Conservation (phyloP, 192 early-diverging fungal genomes). For the Umbelopsis sp. region DNA sequence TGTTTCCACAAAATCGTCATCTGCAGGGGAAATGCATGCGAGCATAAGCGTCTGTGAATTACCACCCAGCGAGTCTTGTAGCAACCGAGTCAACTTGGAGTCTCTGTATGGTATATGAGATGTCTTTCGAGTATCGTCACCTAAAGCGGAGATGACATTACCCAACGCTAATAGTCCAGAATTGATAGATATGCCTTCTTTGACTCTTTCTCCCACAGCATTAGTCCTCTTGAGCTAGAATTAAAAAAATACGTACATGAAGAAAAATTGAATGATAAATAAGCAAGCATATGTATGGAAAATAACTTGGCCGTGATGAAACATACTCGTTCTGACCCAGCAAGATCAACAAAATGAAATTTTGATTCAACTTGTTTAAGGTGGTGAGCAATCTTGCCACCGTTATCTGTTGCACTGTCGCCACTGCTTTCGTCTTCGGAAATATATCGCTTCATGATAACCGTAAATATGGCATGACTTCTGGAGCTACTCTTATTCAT, state of each 20-base stretch:
- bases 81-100: constrained; percentile 94
- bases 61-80: constrained; percentile 96
- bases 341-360: constrained; percentile 98
- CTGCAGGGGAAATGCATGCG: constrained; percentile 89
- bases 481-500: constrained; percentile 94
- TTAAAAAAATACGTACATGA: neutral
- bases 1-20: constrained; percentile 85
- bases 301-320: neutral
- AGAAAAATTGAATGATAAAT: neutral
- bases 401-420: constrained; percentile 27
- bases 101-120: constrained; percentile 96
- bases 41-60: constrained; percentile 94
- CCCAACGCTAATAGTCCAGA: constrained; percentile 94
- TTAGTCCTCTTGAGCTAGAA: constrained; percentile 81
- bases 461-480: constrained; percentile 95
- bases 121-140: constrained; percentile 66
- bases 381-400: constrained; percentile 28
- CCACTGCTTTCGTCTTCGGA: constrained; percentile 36
- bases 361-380: constrained; percentile 69
- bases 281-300: neutral
- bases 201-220: constrained; percentile 88
- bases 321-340: constrained; percentile 85
- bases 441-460: constrained; percentile 79
- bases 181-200: constrained; percentile 98
- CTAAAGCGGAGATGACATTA: constrained; percentile 95